Evolutionary conservation across 164 flowering plant species (phyloP), one percentile per base, ranked within the genome.

Genomic region (Sedum album): DNA sequence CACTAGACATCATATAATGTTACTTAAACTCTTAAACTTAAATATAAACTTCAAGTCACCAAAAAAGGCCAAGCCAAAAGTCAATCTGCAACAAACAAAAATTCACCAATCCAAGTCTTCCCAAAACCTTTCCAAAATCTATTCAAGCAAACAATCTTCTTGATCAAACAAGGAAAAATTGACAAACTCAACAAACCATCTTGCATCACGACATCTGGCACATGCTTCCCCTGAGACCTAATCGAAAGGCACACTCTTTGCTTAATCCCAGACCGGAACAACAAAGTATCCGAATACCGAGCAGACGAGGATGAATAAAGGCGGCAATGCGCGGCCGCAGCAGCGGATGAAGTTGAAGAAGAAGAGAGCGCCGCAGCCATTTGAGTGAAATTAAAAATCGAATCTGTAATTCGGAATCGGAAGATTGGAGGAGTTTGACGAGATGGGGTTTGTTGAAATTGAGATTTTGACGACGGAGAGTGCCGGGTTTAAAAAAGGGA

Each of bases 361-460:
- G 38, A 51, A 51, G 57, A 51, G 28, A 51, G 57, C 57, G 57
- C 57, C n/a, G 57, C 57, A 35, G 38, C 38, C 38, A 35, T 35
- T 35, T 23, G 21, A n/a, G 53, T 42, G 5, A n/a, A 5, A 23
- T 51, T 9, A 51, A 51, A 51, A 51, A 21, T 51, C 57, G 6
- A 51, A 51, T 10, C 57, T 51, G n/a, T 51, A n/a, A 2, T 35
- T 35, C 38, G 7, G 7, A 35, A 35, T 35, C 38, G 38, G 38
- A 35, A 44, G 20, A 44, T 10, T 44, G 5, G 49, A 14, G n/a
- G 49, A 2, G 49, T 10, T 10, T 10, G 49, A 10, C 17, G 49
- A 17, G 49, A 4, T 10, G 49, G 20, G 49, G 20, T 17, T 44
- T 5, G 14, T 44, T 44, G 49, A 44, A 17, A 35, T 35, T 3